Conservation (phyloP, 202 grass and related monocot genomes). For the Saccharum hybrid region DNA sequence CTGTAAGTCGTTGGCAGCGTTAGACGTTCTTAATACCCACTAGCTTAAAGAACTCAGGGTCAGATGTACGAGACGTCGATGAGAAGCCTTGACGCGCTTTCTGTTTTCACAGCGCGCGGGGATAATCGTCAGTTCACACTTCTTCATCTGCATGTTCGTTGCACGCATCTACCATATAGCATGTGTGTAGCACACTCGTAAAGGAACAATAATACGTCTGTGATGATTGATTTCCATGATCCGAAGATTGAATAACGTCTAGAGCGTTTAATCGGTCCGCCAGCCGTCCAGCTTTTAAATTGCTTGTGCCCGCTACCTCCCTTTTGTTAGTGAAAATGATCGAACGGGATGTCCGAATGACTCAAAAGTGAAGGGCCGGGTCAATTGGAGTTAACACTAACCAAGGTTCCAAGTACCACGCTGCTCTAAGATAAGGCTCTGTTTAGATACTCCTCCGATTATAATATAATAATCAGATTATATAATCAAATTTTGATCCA, state of each 20-base stretch:
- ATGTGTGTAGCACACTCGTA: neutral
- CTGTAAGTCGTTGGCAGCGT: neutral
- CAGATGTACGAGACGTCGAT: neutral
- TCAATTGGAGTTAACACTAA: no score
- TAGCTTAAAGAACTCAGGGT: neutral
- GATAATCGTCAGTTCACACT: neutral
- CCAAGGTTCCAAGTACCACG: no score
- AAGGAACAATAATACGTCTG: conserved; percentile 12
- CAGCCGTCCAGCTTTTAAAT: conserved; percentile 3
- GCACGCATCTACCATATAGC: neutral
- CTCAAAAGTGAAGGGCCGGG: neutral
- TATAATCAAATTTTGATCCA: no score
- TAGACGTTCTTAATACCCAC: neutral
- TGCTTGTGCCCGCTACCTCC: neutral
- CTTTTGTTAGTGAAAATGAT: no score
- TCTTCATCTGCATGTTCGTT: no score
- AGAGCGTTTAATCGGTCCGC: neutral
- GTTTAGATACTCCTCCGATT: no score
- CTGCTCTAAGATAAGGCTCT: no score
- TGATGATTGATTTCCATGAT: conserved; percentile 25
- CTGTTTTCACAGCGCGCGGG: neutral
- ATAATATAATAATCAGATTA: no score
- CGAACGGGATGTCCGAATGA: neutral
- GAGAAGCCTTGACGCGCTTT: neutral
- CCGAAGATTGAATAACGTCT: conserved; percentile 6